Conservation (phyloP, 495 filamentous ascomycete species). For the Bryoglossum gracile region DNA sequence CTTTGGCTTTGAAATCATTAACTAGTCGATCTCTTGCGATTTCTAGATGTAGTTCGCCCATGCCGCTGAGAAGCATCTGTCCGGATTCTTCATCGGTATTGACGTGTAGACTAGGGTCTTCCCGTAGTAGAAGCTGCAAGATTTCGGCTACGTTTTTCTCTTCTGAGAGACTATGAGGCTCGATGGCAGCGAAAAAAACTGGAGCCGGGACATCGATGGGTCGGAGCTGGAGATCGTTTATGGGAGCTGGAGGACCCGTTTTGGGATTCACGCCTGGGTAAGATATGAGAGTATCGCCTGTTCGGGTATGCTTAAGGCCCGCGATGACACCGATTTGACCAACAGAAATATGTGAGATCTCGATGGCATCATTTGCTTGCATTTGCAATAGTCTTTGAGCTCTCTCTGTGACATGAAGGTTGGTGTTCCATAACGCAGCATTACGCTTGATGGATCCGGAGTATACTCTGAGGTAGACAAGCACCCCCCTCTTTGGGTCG, state of each 20-base stretch:
- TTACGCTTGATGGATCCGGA: constrained; percentile 71
- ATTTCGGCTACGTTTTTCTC: constrained; percentile 71
- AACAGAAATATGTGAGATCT: constrained; percentile 67
- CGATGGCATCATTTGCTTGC: constrained; percentile 82
- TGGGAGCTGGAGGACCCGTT: constrained; percentile 54
- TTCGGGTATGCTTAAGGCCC: constrained; percentile 82
- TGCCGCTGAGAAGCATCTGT: constrained; percentile 86
- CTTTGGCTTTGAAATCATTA: constrained; percentile 82
- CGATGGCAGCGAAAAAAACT: constrained; percentile 91
- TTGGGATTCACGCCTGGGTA: constrained; percentile 56
- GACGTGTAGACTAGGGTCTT: constrained; percentile 91
- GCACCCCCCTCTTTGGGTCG: constrained; percentile 73
- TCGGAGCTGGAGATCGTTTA: constrained; percentile 72
- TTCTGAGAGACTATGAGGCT: constrained; percentile 71
- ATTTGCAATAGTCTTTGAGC: constrained; percentile 80
- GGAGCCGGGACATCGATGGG: constrained; percentile 87
- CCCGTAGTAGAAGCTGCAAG: constrained; percentile 69
- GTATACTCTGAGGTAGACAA: constrained; percentile 92
- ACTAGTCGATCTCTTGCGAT: constrained; percentile 84
- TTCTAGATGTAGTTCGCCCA: constrained; percentile 98
- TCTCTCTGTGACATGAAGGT: constrained; percentile 72
- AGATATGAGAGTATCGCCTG: constrained; percentile 83
- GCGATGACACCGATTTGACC: constrained; percentile 96
- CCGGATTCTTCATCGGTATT: constrained; percentile 82
- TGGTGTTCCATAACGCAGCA: constrained; percentile 77